A percentile compares a stretch with the other conserved stretches of the same genome.
Conservation (phyloP, 2,329 filamentous ascomycete genomes). For the Verticillium tricorpus region DNA sequence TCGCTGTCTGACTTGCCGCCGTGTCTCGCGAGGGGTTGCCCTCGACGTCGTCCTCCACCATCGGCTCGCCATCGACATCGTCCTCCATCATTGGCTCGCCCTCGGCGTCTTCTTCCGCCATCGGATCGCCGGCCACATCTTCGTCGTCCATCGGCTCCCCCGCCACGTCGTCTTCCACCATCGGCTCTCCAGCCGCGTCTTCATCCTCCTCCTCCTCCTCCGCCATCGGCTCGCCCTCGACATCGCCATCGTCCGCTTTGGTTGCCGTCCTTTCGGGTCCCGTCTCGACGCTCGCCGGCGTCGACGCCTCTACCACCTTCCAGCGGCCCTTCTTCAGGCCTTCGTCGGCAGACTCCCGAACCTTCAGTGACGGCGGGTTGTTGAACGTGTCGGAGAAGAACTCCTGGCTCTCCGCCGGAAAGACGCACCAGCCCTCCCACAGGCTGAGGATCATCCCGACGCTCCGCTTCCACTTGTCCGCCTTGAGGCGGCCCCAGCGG, state of each 20-base stretch:
- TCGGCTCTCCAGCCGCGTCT: constrained; percentile 40
- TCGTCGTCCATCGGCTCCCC: constrained; percentile 37
- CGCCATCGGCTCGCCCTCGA: constrained; percentile 31
- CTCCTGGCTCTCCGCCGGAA: constrained; percentile 69
- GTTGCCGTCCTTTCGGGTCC: constrained; percentile 29
- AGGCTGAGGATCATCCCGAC: constrained; percentile 63
- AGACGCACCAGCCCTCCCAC: constrained; percentile 70
- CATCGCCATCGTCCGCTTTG: constrained; percentile 26
- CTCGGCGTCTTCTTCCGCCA: constrained; percentile 37
- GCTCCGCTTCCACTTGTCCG: constrained; percentile 81
- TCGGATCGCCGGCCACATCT: constrained; percentile 40
- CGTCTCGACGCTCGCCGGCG: constrained; percentile 5
- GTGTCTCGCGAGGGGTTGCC: constrained; percentile 34
- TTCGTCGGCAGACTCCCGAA: constrained; percentile 22
- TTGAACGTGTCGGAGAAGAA: constrained; percentile 67
- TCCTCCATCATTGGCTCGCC: constrained; percentile 36
- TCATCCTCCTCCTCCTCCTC: constrained; percentile 33
- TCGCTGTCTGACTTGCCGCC: constrained; percentile 29
- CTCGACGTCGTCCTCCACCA: constrained; percentile 40
- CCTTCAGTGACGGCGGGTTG: constrained; percentile 51
- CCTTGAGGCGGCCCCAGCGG: constrained; percentile 75
- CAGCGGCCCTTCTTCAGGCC: constrained; percentile 38
- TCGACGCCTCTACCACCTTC: constrained; percentile 43
- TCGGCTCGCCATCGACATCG: constrained; percentile 31
- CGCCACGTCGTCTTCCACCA: constrained; percentile 31